Conservation (phyloP, 306 rosid genomes). For the Abrus precatorius region DNA sequence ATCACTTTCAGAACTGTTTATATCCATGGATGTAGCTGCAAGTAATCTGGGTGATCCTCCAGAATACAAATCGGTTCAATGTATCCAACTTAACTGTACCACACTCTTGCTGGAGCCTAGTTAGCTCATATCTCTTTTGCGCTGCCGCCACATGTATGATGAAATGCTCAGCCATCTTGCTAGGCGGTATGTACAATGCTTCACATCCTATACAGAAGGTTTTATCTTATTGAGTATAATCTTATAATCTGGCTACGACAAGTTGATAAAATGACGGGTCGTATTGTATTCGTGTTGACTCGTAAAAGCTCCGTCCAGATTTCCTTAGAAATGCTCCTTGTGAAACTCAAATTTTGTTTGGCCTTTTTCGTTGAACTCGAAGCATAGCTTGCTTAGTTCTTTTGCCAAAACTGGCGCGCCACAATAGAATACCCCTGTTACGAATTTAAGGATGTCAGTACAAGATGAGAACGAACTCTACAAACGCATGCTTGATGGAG, state of each 20-base stretch:
- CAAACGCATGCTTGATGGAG: conserved; percentile 16
- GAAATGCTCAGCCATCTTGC: conserved; percentile 44
- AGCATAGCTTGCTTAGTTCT: conserved; percentile 90
- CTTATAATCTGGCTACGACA: conserved; percentile 37
- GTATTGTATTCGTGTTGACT: conserved; percentile 23
- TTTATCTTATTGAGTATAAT: conserved; percentile 47
- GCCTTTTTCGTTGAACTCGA: conserved; percentile 88
- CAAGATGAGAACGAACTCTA: conserved; percentile 16
- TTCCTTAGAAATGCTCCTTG: conserved; percentile 85
- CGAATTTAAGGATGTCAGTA: conserved; percentile 41
- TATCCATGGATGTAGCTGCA: conserved; percentile 17
- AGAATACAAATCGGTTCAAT: conserved; percentile 37
- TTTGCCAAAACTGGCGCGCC: conserved; percentile 92
- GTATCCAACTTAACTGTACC: conserved; percentile 56
- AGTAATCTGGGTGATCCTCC: conserved; percentile 4
- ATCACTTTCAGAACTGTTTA: conserved; percentile 50
- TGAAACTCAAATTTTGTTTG: conserved; percentile 91
- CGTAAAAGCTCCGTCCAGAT: conserved; percentile 19
- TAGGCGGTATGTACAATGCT: conserved; percentile 53
- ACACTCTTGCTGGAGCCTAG: conserved; percentile 48
- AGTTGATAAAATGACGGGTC: conserved; percentile 40
- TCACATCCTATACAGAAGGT: conserved; percentile 41
- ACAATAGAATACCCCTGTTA: conserved; percentile 88
- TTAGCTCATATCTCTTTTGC: conserved; percentile 34
- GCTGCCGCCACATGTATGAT: conserved; percentile 47